Evolutionary conservation across 2,329 filamentous ascomycete genomes (phyloP), one percentile per base, ranked within the genome.

Genomic region (Scedosporium minutisporum): DNA sequence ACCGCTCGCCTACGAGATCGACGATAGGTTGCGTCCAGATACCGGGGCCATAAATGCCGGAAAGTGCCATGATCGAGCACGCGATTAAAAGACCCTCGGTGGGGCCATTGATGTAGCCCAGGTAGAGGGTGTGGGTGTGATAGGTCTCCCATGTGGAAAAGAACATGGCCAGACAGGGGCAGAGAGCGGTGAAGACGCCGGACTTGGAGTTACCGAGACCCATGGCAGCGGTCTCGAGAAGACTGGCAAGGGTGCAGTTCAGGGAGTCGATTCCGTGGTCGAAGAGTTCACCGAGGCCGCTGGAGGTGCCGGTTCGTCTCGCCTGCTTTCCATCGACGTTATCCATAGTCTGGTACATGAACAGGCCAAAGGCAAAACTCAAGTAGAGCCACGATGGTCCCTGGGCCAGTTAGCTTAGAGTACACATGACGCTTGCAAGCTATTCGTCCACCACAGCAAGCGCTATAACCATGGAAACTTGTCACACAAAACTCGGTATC

Each of bases 81-180:
- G 93, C 95, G 66, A 99, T 87, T 61, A 97, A 87, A 41, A 99
- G 80, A 21, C 95, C 95, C 78, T 99, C 95, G 41, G 95, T 99
- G 1, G 95, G 95, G 0, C 95, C 95, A 74, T 99, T 99, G 83
- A 99, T 89, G 73, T 93, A 91, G 62, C 95, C 95, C 12, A 99
- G 86, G 75, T 96, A 99, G 5, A 99, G 80, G 0, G 95, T 97
- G 74, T 99, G 95, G 4, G 95, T 97, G 76, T 99, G 95, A 74
- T 97, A 99, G 1, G 95, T 99, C 77, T 99, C 95, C 95, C 95
- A 99, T 1, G 95, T 99, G 3, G 93, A 97, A 78, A 99, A 97
- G 81, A 96, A 99, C 95, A 99, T 99, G 64, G 95, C 91, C 55
- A 99, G 79, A 69, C 92, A 96, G 1, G 95, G 95, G 65, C 93